Evolutionary conservation across 306 rosid genomes (phyloP).

Genomic region (Castanea mollissima): DNA sequence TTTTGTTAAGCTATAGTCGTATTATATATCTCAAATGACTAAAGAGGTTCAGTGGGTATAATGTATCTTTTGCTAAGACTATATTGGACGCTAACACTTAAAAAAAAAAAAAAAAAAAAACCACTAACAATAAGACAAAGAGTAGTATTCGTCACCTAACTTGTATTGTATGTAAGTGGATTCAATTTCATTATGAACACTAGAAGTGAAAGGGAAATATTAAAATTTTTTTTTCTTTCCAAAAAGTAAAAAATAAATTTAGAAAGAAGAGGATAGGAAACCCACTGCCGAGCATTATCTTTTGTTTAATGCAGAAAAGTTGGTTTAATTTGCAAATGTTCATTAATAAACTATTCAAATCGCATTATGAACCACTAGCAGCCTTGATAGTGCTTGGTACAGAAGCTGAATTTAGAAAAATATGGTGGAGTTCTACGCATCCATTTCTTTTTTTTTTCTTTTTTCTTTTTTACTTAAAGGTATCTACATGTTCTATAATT

Average conservation of each 20-base stretch:
- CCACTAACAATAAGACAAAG: not conserved
- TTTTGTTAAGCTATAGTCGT: not conserved
- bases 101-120: too few relatives aligned
- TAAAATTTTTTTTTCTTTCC: too few relatives aligned
- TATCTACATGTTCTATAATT: not conserved
- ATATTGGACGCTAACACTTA: not conserved
- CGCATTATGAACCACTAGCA: conserved; percentile 2
- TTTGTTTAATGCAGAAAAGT: not conserved
- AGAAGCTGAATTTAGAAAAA: not conserved
- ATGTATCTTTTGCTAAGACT: not conserved
- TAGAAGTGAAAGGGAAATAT: not conserved
- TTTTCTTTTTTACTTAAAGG: not conserved
- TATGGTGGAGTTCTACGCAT: not conserved
- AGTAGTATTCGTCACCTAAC: not conserved
- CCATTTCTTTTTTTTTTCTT: not conserved
- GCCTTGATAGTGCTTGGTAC: not conserved
- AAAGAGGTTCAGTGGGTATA: not conserved
- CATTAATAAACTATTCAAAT: not conserved
- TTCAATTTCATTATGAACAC: not conserved
- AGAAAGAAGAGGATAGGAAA: not conserved
- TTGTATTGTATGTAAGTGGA: not conserved
- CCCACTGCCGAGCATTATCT: not conserved
- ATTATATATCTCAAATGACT: not conserved
- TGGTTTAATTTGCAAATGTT: not conserved
- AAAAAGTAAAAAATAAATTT: not conserved